Base-by-base conservation (phyloP, 768 basidiomycete species). In the Auricularia cornea region DNA sequence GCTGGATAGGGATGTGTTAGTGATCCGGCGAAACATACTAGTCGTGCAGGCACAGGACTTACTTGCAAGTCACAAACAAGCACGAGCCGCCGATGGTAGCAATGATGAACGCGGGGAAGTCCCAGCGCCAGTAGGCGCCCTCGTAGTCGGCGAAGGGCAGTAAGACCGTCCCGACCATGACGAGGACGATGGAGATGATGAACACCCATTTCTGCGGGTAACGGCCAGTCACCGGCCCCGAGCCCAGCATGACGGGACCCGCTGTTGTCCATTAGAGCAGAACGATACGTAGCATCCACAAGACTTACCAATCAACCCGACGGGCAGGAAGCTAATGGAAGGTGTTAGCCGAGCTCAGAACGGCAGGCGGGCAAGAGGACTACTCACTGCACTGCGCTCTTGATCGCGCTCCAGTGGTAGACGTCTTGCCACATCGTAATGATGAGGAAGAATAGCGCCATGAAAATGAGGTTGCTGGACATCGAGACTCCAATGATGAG, bases 31-130 rank as follows among this genome's bases (percentile, higher is more conserved):
- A n/a, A n/a, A n/a, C n/a, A n/a, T 6, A 52, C 20, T 52, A 8
- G 26, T 8, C 5, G 32, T 3, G 6, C n/a, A n/a, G 11, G n/a
- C 29, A 29, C 14, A 26, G 52, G 14, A 71, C 81, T 69, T 69
- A 81, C 82, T 81, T 83, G 3, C 80, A 75, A 59, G 80, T 81
- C 18, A 75, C 78, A 64, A 75, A 84, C 16, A 74, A 70, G 59
- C 83, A 67, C 70, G 78, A 79, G 3, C 73, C 70, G 16, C 83
- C 84, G 12, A 76, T 72, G 18, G 78, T 77, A 20, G 82, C 83
- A 57, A 84, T 64, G 32, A 75, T 61, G 66, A 84, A 81, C 20
- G 77, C 84, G 52, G 84, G 82, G 65, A 84, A 81, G 56, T 77
- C 71, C 62, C 76, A 74, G 1, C 67, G 62, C 81, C 80, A 85